phyloP scores from a whole-genome alignment of 2,329 filamentous ascomycete genomes.

The Paraphoma sp. region DNA sequence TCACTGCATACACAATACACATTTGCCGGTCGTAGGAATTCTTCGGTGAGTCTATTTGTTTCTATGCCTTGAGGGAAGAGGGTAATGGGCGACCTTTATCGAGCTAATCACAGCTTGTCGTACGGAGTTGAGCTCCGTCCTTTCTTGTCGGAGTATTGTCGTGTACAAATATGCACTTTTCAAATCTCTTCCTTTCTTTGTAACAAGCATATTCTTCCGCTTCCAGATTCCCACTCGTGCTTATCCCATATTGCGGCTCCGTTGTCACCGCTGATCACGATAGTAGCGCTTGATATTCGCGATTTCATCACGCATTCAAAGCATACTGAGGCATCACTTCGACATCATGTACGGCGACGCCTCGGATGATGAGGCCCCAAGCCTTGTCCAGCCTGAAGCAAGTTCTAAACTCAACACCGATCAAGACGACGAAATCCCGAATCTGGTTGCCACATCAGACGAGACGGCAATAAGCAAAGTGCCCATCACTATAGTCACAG shows the following conservation, averaged over 20 bases:
- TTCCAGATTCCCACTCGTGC: too few relatives aligned
- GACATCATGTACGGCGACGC: constrained; percentile 23
- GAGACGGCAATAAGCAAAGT: constrained; percentile 68
- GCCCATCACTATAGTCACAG: constrained; percentile 85
- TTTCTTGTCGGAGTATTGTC: background rate
- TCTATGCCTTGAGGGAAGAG: too few relatives aligned
- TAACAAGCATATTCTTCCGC: too few relatives aligned
- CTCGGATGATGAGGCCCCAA: constrained; percentile 42
- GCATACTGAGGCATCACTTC: background rate
- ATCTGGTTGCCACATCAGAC: constrained; percentile 43
- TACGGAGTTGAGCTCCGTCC: background rate
- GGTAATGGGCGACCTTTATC: too few relatives aligned
- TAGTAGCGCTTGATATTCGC: too few relatives aligned
- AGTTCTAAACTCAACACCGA: constrained; percentile 29
- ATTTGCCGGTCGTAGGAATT: background rate
- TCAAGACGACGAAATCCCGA: constrained; percentile 28
- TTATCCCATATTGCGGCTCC: too few relatives aligned
- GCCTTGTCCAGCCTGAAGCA: constrained; percentile 62
- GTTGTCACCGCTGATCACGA: too few relatives aligned
- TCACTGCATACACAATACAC: background rate
- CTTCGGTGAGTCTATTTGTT: too few relatives aligned
- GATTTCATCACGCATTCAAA: background rate
- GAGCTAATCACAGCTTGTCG: too few relatives aligned
- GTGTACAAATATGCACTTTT: background rate
- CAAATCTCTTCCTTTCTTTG: background rate